Evolutionary conservation across 2,329 filamentous ascomycete genomes (phyloP), one percentile per base, ranked within the genome.

Genomic region (Thielaviopsis populi): DNA sequence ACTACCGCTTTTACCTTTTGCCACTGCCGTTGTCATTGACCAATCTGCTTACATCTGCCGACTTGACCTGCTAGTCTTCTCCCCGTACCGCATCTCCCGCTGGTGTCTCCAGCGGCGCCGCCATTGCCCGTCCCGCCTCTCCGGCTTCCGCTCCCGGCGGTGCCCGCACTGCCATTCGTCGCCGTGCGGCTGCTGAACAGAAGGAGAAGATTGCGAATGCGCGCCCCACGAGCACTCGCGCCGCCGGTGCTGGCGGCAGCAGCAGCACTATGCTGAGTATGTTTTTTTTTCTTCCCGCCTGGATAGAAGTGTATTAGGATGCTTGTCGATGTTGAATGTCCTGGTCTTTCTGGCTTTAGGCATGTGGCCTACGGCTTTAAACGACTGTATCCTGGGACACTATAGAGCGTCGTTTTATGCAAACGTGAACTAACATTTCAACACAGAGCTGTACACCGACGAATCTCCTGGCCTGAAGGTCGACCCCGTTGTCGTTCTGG

Each of bases 211-310:
- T 92, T 70, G 91, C 92, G 72, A 99, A 95, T 87, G 88, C 84
- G 69, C 83, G 94, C 70, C 94, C 94, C 61, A 89, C 86, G 75
- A 95, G 89, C 79, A 99, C 94, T 69, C 84, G 94, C 71, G 86
- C 92, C 46, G 94, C 94, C 41, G 94, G 94, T 70, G 94, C 94
- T 19, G 94, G 94, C 69, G 94, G 94, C 69, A 96, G 91, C 74
- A 95, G 88, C 76, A 95, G 90, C 79, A 99, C 94, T 62, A 99
- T 99, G 94, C 81, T 99, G 79, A 92, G 91, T 90, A 87, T 69
- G 87, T 83, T 60, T 30, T 46, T 83, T 60, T 30, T 46, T 4
- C 41, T 41, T 46, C 22, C 22, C 33, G 33, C 33, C 3, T 22
- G 7, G 37, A 24, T 22, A 37, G 7, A 33, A 24, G 8, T 19